These are phyloP conservation scores for Clarireedia monteithiana DNA, from an alignment of 2,329 filamentous ascomycete genomes.

Conservation along the genomic window DNA sequence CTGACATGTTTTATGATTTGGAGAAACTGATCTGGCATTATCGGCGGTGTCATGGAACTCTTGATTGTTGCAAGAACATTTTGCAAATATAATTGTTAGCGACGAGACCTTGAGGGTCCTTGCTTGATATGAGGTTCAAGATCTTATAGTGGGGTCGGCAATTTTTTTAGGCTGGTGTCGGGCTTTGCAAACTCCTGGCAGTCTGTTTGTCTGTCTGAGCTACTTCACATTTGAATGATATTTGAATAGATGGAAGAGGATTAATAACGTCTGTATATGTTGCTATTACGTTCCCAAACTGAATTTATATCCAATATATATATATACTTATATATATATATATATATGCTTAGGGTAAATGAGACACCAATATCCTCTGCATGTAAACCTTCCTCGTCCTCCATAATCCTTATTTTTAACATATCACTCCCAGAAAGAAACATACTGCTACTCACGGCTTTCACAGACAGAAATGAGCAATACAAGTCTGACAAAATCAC, in stretches of 20 bases:
- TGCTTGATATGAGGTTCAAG: not conserved
- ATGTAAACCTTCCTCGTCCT: no score
- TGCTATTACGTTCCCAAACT: no score
- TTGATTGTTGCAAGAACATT: not conserved
- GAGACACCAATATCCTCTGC: no score
- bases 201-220: not conserved
- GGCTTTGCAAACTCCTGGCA: not conserved
- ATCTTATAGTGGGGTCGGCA: conserved; percentile 4
- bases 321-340: no score
- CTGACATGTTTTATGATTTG: not conserved
- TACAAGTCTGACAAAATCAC: no score
- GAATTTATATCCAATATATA: no score
- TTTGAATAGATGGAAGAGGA: not conserved
- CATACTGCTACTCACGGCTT: no score
- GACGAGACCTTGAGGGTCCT: not conserved
- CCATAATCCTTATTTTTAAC: no score
- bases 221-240: not conserved
- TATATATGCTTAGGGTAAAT: no score
- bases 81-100: not conserved
- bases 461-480: no score
- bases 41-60: not conserved
- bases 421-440: no score
- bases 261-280: no score
- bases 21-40: not conserved
- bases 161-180: not conserved